These are phyloP conservation scores for Leucosporidium scottii DNA, from an alignment of 768 basidiomycete genomes.

Conservation along the genomic window DNA sequence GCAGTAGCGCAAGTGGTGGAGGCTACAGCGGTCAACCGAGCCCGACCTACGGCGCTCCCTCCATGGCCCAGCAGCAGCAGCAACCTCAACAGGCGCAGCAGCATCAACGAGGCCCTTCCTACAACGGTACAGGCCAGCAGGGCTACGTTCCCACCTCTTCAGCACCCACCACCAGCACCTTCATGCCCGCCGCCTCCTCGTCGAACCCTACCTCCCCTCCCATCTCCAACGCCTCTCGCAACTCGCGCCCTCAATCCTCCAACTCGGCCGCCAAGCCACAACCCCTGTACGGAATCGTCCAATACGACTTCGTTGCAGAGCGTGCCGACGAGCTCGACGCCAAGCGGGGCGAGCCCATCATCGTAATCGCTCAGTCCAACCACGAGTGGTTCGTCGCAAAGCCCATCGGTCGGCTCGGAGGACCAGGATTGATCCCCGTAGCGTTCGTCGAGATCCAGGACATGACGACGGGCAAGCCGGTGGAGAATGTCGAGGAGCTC, in stretches of 20 bases:
- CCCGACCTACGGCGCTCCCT: constrained; percentile 9
- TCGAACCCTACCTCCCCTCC: constrained; percentile 26
- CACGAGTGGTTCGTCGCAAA: constrained; percentile 99
- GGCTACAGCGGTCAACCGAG: background rate
- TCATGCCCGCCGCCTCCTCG: constrained; percentile 14
- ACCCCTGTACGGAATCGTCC: constrained; percentile 87
- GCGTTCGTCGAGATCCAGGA: constrained; percentile 96
- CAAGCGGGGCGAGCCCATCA: constrained; percentile 83
- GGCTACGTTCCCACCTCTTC: background rate
- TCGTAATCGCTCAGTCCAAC: constrained; percentile 98
- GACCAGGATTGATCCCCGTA: constrained; percentile 93
- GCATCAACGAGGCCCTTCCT: background rate
- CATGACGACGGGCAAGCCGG: constrained; percentile 70
- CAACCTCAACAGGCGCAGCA: constrained; percentile 7
- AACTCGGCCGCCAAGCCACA: constrained; percentile 46
- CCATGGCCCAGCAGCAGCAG: constrained; percentile 3
- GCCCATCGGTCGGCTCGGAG: constrained; percentile 87
- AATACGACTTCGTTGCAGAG: constrained; percentile 94
- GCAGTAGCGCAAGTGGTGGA: background rate
- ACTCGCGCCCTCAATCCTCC: constrained; percentile 23
- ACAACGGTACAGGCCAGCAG: background rate
- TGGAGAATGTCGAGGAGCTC: constrained; percentile 63
- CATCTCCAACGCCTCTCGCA: constrained; percentile 31
- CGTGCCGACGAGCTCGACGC: constrained; percentile 93
- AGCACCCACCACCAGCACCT: background rate